These are phyloP conservation scores for Coemansia sp. DNA, from an alignment of 192 early-diverging fungal genomes.

Conservation along the genomic window DNA sequence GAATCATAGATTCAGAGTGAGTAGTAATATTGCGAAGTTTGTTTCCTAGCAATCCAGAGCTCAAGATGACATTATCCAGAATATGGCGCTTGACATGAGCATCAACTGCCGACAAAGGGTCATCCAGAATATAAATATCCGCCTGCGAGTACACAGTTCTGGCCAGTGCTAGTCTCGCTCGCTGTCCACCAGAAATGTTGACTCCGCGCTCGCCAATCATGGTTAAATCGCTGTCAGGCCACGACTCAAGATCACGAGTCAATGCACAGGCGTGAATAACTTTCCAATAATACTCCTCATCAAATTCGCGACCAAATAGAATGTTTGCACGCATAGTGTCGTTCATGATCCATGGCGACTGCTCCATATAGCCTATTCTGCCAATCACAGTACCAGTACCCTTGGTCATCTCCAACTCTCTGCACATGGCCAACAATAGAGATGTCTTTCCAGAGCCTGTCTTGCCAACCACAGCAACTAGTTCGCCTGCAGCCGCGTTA, in stretches of 20 bases:
- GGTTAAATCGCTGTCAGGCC: conserved; percentile 6
- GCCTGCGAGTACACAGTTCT: conserved; percentile 25
- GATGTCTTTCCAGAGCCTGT: conserved; percentile 85
- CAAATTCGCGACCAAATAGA: conserved; percentile 20
- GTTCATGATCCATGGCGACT: conserved; percentile 58
- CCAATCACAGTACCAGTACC: conserved; percentile 61
- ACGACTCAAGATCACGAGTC: conserved; percentile 1
- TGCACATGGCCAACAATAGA: conserved; percentile 73
- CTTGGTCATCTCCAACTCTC: conserved; percentile 65
- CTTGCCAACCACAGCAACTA: conserved; percentile 77
- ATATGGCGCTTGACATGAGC: conserved; percentile 15
- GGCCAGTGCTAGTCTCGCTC: conserved; percentile 19
- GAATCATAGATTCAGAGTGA: background rate
- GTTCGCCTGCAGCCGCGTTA: conserved; percentile 52
- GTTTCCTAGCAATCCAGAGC: conserved; percentile 14
- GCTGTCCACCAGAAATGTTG: conserved; percentile 31
- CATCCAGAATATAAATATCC: conserved; percentile 14
- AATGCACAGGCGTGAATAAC: conserved; percentile 6
- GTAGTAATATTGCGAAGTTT: conserved; percentile 10
- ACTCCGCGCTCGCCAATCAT: conserved; percentile 16
- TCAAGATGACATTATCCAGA: conserved; percentile 20
- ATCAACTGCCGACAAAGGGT: background rate
- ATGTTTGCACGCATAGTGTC: conserved; percentile 21
- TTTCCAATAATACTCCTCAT: conserved; percentile 12
- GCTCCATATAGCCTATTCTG: conserved; percentile 75